Evolutionary conservation across 164 flowering plant genomes (phyloP), one percentile per base, ranked within the genome.

Genomic region (Tetrastigma voinierianum): DNA sequence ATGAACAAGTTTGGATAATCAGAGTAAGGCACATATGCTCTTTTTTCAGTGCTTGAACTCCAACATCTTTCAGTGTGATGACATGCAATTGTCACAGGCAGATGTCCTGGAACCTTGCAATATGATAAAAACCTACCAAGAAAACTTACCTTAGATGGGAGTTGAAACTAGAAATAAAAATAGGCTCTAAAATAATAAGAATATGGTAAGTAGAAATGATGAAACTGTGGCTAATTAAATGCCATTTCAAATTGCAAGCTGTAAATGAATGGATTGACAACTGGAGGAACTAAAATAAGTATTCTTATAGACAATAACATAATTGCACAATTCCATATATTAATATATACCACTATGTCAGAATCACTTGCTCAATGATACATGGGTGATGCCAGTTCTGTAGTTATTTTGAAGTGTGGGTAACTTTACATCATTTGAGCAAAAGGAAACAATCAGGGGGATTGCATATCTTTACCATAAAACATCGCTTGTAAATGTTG

Each of bases 11-110:
- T 86, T 51, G 98, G 98, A 71, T 77, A 93, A 66, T 86, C 82
- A 9, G 81, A 65, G 54, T 72, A 85, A 59, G 98, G 98, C 16
- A 65, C 61, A 10, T 80, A 80, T 23, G 71, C 70, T 71, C 98
- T 84, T 61, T 83, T 72, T 19, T 83, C 91, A 71, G 80, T 83
- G 62, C 76, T 72, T 43, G 83, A 67, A 78, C 83, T 86, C 98
- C 98, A 93, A 77, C 96, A 93, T 74, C 86, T 82, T 65, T 86
- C 96, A 32, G 84, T 73, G 64, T 82, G 81, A 71, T 93, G 98
- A 67, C 96, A 93, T 63, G 88, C 93, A 73, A 93, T 74, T 21
- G 96, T 90, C 19, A 93, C 79, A 2, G 95, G 96, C 20, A 90
- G 76, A 70, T 89, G 82, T 66, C 65, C 55, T 19, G 96, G 96